Evolutionary conservation across 495 filamentous ascomycete genomes (phyloP), one percentile per base, ranked within the genome.

Genomic region (Geoglossum glabrum): DNA sequence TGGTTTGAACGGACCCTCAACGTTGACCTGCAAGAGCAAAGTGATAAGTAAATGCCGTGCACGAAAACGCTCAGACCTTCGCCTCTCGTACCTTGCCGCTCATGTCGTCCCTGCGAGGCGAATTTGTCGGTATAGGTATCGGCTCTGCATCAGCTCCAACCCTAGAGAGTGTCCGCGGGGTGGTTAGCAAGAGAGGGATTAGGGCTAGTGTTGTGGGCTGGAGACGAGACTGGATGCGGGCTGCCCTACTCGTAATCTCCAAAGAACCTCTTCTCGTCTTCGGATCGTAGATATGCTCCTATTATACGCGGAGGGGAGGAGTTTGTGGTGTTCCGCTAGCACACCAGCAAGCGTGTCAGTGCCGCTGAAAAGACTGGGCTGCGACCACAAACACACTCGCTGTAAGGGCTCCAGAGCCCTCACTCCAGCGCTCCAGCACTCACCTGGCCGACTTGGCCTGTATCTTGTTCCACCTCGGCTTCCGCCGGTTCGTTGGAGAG

Each of bases 201-300:
- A n/a, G n/a, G n/a, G n/a, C n/a, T n/a, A n/a, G n/a, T n/a, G n/a
- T n/a, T n/a, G n/a, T n/a, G n/a, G n/a, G n/a, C n/a, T n/a, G n/a
- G n/a, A n/a, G n/a, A n/a, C n/a, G n/a, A 28, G 17, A 30, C 17
- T 27, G 5, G 5, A 21, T 30, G 25, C 1, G 23, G 30, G 30
- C 5, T 15, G 10, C 4, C 36, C 5, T 58, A 58, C 56, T 58
- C 36, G 28, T 28, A 58, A 26, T 58, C 56, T 6, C 38, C 38
- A 46, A 58, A 49, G 25, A 58, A 34, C 26, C 56, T 46, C 56
- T 51, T 58, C 10, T 58, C 56, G 21, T 58, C 56, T 11, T 33
- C 38, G 23, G 49, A 52, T 28, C 25, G 49, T 13, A 13, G 5
- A 13, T 17, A 21, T 7, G 15, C 10, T 15, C 0, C 28, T 30